Conservation (phyloP, 306 rosid genomes). For the Benincasa hispida region DNA sequence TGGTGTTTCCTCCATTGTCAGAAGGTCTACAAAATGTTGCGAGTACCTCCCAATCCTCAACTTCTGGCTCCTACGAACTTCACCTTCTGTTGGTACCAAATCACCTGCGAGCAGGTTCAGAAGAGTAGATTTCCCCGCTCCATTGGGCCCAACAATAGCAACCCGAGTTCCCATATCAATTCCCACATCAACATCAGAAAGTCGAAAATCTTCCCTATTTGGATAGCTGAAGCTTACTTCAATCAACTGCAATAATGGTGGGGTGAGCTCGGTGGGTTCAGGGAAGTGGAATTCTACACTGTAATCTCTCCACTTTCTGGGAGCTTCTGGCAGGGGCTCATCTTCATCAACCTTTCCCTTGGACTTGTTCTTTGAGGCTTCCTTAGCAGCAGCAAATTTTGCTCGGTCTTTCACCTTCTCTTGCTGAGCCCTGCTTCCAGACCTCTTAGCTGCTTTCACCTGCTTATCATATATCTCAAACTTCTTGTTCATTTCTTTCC, state of each 20-base stretch:
- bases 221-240: constrained; percentile 65
- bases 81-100: constrained; percentile 51
- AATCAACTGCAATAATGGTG: constrained; percentile 60
- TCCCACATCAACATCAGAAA: constrained; percentile 45
- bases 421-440: constrained; percentile 46
- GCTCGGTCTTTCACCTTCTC: constrained; percentile 64
- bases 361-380: constrained; percentile 41
- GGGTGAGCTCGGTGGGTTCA: constrained; percentile 64
- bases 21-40: constrained; percentile 55
- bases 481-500: constrained; percentile 65
- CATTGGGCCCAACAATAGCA: constrained; percentile 59
- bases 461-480: constrained; percentile 50
- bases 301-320: constrained; percentile 54
- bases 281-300: constrained; percentile 59
- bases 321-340: constrained; percentile 39
- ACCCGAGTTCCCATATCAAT: constrained; percentile 57
- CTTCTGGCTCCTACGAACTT: constrained; percentile 59
- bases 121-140: constrained; percentile 55
- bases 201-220: constrained; percentile 46
- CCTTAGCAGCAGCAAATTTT: constrained; percentile 46
- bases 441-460: constrained; percentile 51
- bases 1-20: constrained; percentile 45
- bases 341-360: constrained; percentile 38
- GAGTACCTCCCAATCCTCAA: constrained; percentile 59
- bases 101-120: constrained; percentile 61